Evolutionary conservation across 768 basidiomycete species (phyloP).

Genomic region (Lyophyllum atratum): DNA sequence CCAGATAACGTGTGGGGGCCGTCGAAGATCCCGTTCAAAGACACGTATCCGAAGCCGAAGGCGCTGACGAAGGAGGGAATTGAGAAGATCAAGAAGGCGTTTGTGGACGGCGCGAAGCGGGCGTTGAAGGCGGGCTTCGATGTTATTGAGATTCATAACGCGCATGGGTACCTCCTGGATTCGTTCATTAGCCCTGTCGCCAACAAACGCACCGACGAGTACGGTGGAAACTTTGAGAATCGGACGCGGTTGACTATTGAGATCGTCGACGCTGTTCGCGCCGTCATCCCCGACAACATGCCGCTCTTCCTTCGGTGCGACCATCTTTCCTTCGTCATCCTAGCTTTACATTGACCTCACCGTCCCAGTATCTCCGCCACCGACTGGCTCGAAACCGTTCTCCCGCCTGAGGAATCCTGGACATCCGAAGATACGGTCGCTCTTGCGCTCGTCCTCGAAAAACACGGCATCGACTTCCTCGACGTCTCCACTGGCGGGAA

Average conservation of each 20-base stretch:
- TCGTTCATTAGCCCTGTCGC: conserved; percentile 61
- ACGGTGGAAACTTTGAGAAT: conserved; percentile 74
- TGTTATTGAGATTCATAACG: conserved; percentile 63
- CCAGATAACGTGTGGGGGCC: conserved; percentile 59
- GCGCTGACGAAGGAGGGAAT: conserved; percentile 61
- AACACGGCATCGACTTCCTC: conserved; percentile 72
- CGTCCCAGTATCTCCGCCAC: conserved; percentile 63
- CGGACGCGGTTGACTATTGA: conserved; percentile 33
- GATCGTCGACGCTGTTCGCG: conserved; percentile 64
- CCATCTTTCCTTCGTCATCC: not conserved
- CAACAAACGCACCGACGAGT: conserved; percentile 68
- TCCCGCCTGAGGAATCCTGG: conserved; percentile 67
- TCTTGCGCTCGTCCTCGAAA: conserved; percentile 57
- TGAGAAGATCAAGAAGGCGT: conserved; percentile 57
- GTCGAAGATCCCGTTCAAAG: conserved; percentile 46
- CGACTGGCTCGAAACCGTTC: conserved; percentile 67
- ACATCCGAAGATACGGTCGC: conserved; percentile 65
- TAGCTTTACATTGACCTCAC: conserved; percentile 7
- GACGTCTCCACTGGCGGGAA: conserved; percentile 74
- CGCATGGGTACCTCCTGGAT: conserved; percentile 62
- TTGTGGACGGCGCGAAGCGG: conserved; percentile 49
- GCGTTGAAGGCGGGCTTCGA: conserved; percentile 63
- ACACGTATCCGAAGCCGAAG: conserved; percentile 51
- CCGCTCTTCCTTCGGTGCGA: conserved; percentile 72
- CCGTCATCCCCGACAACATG: conserved; percentile 56